Percentiles rank a stretch among this genome's conserved stretches.
Evolutionary conservation across 768 basidiomycete genomes (phyloP).

Genomic region (Pleurotus sapidus): DNA sequence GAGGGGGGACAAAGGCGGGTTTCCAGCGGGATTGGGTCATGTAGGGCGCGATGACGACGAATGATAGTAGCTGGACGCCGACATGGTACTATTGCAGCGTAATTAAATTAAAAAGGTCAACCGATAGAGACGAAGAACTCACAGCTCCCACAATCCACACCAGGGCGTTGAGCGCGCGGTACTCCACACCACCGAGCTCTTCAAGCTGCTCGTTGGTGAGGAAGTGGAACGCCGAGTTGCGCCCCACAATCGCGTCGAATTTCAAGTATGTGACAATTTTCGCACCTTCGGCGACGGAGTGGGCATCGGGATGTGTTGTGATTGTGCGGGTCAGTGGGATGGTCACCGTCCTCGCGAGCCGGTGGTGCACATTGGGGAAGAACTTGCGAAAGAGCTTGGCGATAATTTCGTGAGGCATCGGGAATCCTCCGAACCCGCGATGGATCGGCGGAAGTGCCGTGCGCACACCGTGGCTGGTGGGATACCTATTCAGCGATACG

Average conservation of each 20-base stretch:
- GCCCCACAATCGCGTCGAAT: conserved; percentile 82
- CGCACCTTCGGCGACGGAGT: conserved; percentile 36
- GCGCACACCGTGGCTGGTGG: conserved; percentile 17
- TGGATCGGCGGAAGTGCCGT: conserved; percentile 29
- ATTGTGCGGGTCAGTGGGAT: conserved; percentile 70
- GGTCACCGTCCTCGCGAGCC: conserved; percentile 68
- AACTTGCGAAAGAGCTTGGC: conserved; percentile 45
- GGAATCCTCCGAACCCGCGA: conserved; percentile 69
- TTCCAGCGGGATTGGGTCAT: conserved; percentile 62
- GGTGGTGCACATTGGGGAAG: conserved; percentile 62
- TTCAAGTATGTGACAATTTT: conserved; percentile 75
- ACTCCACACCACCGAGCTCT: conserved; percentile 93
- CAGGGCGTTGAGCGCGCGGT: conserved; percentile 75
- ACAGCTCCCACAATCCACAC: conserved; percentile 80
- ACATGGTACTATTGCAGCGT: conserved; percentile 67
- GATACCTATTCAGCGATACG: conserved; percentile 15
- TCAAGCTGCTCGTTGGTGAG: conserved; percentile 83
- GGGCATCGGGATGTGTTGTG: conserved; percentile 37
- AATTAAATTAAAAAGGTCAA: not conserved
- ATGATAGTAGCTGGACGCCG: conserved; percentile 62
- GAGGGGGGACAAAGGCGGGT: conserved; percentile 55
- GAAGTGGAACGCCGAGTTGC: conserved; percentile 69
- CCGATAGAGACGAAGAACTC: conserved; percentile 26
- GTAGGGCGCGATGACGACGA: conserved; percentile 79
- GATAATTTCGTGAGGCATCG: conserved; percentile 61